Evolutionary conservation across 164 flowering plant genomes (phyloP).

Genomic region (Platanus orientalis): DNA sequence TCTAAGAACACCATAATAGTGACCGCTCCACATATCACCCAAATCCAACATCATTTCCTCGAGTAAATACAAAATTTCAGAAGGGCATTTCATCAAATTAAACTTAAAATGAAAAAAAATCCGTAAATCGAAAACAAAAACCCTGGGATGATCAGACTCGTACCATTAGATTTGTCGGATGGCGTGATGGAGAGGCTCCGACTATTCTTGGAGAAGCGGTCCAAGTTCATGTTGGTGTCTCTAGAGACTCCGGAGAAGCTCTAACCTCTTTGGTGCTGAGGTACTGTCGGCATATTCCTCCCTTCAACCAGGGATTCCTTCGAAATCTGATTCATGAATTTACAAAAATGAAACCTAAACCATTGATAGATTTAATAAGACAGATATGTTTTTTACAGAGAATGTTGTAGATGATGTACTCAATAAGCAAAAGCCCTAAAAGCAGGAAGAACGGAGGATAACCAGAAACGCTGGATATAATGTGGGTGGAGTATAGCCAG

Average conservation of each 20-base stretch:
- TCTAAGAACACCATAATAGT: no score
- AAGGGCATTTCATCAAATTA: no score
- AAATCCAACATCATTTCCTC: not conserved
- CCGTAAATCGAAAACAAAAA: no score
- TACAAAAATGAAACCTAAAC: constrained; percentile 1
- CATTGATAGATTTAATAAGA: not conserved
- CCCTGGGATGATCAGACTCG: no score
- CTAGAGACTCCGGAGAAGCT: constrained; percentile 31
- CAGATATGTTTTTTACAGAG: no score
- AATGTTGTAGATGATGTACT: no score
- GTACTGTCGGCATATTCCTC: constrained; percentile 28
- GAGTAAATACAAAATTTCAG: no score
- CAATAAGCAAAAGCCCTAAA: no score
- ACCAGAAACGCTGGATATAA: no score
- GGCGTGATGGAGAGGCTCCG: constrained; percentile 46
- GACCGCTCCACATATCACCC: constrained; percentile 1
- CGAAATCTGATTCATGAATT: constrained; percentile 37
- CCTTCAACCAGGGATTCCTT: constrained; percentile 35
- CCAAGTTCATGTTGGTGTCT: constrained; percentile 51
- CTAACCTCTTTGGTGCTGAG: constrained; percentile 52
- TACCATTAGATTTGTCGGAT: constrained; percentile 66
- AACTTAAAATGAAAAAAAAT: no score
- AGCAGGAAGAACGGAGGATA: no score
- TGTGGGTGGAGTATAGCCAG: no score
- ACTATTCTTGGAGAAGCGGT: constrained; percentile 74